phyloP scores from a whole-genome alignment of 345 rosid genomes.

The Aquilaria malaccensis region DNA sequence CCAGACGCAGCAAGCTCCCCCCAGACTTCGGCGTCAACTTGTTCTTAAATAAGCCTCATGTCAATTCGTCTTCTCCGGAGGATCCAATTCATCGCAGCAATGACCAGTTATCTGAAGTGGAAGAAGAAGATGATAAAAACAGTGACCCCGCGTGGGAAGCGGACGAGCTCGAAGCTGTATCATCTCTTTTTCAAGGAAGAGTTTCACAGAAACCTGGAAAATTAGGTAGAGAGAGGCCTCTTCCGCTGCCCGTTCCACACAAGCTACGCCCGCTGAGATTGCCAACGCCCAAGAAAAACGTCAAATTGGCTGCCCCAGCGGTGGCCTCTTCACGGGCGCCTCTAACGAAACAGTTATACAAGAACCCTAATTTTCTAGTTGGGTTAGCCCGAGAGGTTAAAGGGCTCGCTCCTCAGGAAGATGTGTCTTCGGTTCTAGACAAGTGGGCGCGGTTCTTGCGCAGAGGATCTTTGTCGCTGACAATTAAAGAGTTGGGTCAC shows the following conservation, averaged over 20 bases:
- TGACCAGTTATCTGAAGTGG: slow-evolving; percentile 15
- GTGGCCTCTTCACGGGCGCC: slow-evolving; percentile 30
- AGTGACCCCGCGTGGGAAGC: slow-evolving; percentile 49
- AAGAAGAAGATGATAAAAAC: background rate
- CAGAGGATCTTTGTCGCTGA: slow-evolving; percentile 64
- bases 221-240: slow-evolving; percentile 49
- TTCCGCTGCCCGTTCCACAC: slow-evolving; percentile 75
- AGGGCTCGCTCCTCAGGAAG: slow-evolving; percentile 30
- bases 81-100: slow-evolving; percentile 8
- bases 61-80: slow-evolving; percentile 10
- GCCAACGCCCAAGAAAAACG: slow-evolving; percentile 49
- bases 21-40: slow-evolving; percentile 81
- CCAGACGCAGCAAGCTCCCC: slow-evolving; percentile 68
- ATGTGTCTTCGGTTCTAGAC: slow-evolving; percentile 50
- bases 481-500: slow-evolving; percentile 76
- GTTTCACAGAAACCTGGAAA: slow-evolving; percentile 71
- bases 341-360: slow-evolving; percentile 33
- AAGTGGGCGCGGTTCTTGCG: slow-evolving; percentile 51
- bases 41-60: slow-evolving; percentile 55
- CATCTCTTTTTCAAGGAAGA: slow-evolving; percentile 69
- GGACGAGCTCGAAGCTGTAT: slow-evolving; percentile 64
- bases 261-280: slow-evolving; percentile 59
- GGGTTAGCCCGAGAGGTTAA: slow-evolving; percentile 66
- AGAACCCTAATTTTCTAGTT: slow-evolving; percentile 57
- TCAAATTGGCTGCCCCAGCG: slow-evolving; percentile 17